These are phyloP conservation scores for Zygoascus tannicola DNA, from an alignment of 805 yeast species.

Conservation along the genomic window DNA sequence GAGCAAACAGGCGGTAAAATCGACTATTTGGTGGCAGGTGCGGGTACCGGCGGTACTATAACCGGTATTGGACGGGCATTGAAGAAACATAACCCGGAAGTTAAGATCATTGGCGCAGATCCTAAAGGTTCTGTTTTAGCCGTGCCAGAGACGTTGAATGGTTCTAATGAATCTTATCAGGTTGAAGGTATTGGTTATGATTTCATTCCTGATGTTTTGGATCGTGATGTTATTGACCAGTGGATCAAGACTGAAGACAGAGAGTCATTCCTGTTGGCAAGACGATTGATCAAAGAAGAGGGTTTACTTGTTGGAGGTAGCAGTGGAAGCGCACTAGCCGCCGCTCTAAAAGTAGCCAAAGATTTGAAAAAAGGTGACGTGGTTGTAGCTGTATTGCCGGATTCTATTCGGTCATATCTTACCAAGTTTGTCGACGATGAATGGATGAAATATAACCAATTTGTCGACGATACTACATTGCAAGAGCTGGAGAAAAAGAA, in stretches of 20 bases:
- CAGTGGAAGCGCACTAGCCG: slow-evolving; percentile 75
- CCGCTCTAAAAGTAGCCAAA: slow-evolving; percentile 60
- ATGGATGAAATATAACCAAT: slow-evolving; percentile 76
- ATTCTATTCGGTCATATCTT: slow-evolving; percentile 75
- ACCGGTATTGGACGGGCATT: slow-evolving; percentile 71
- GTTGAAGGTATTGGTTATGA: slow-evolving; percentile 92
- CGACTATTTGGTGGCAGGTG: slow-evolving; percentile 76
- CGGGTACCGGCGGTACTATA: slow-evolving; percentile 92
- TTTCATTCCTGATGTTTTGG: slow-evolving; percentile 72
- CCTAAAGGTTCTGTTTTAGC: slow-evolving; percentile 84
- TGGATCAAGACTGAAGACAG: slow-evolving; percentile 86
- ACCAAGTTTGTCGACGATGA: slow-evolving; percentile 85
- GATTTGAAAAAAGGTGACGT: slow-evolving; percentile 64
- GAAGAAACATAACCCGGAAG: slow-evolving; percentile 56
- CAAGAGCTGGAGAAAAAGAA: slow-evolving; percentile 30
- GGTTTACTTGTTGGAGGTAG: slow-evolving; percentile 89
- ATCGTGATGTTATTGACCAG: slow-evolving; percentile 54
- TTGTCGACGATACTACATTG: slow-evolving; percentile 46
- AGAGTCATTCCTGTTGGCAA: slow-evolving; percentile 68
- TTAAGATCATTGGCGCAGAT: slow-evolving; percentile 70
- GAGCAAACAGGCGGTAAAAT: slow-evolving; percentile 65
- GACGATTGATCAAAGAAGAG: slow-evolving; percentile 75
- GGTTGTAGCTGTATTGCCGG: slow-evolving; percentile 77
- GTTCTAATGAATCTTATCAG: slow-evolving; percentile 49
- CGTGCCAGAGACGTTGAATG: slow-evolving; percentile 61